Conservation (phyloP, 2,329 filamentous ascomycete species). For the Scedosporium aurantiacum region DNA sequence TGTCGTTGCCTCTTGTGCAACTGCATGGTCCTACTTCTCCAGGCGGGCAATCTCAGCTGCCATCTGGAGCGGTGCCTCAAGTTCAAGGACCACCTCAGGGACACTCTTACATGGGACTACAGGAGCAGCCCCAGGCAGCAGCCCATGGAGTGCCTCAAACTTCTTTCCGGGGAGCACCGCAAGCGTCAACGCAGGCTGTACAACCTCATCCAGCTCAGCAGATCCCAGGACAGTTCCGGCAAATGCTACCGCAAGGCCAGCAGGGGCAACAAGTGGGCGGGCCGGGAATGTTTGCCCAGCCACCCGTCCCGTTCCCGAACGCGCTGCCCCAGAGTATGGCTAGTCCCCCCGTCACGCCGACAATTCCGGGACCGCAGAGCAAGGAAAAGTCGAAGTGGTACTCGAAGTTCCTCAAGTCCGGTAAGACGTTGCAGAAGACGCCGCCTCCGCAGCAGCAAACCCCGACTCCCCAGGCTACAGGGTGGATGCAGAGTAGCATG, state of each 20-base stretch:
- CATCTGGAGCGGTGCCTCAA: not conserved
- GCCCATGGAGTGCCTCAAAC: not conserved
- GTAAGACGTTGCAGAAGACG: conserved; percentile 2
- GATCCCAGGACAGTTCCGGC: not conserved
- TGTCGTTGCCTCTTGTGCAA: not conserved
- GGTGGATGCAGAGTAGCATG: not conserved
- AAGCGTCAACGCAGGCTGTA: not conserved
- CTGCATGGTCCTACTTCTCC: not conserved
- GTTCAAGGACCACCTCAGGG: not conserved
- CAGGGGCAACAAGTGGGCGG: not conserved
- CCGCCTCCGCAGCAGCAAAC: not conserved
- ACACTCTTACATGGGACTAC: not conserved
- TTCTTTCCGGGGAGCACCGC: not conserved
- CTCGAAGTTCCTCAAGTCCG: conserved; percentile 1
- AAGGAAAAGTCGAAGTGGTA: conserved; percentile 6
- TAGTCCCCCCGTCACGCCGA: not conserved
- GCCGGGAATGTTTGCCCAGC: not conserved
- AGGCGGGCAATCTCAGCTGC: not conserved
- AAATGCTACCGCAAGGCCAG: not conserved
- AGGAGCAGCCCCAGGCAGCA: not conserved
- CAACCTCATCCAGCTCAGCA: no score
- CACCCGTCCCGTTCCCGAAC: not conserved
- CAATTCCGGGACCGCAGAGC: not conserved
- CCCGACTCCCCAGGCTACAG: not conserved
- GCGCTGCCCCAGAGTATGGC: not conserved